Percentiles rank a stretch among this genome's conserved stretches.
Conservation (phyloP, 257 asterid genomes). For the Avicennia marina region DNA sequence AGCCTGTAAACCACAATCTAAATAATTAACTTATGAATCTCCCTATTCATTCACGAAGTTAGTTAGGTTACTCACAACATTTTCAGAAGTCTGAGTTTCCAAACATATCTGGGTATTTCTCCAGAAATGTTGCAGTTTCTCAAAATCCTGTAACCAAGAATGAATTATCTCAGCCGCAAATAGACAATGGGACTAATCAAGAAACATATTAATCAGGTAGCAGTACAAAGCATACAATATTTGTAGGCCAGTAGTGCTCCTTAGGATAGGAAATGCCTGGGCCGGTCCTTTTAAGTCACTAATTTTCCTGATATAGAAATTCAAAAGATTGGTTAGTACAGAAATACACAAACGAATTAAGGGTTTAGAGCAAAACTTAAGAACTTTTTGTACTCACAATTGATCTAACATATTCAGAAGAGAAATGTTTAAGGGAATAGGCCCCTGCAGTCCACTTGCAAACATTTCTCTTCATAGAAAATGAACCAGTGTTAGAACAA, state of each 20-base stretch:
- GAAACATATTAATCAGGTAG: background rate
- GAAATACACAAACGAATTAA: constrained; percentile 1
- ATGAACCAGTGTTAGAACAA: constrained; percentile 18
- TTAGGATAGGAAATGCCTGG: constrained; percentile 63
- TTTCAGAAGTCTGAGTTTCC: constrained; percentile 53
- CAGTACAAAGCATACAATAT: constrained; percentile 45
- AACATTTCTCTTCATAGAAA: constrained; percentile 67
- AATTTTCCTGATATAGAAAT: constrained; percentile 59
- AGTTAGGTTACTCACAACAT: constrained; percentile 54
- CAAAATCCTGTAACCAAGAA: constrained; percentile 53
- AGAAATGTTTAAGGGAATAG: constrained; percentile 71
- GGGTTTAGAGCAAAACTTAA: background rate
- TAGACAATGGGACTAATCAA: constrained; percentile 14
- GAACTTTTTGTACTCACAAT: constrained; percentile 55
- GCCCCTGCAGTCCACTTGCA: constrained; percentile 86
- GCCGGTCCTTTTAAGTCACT: constrained; percentile 64
- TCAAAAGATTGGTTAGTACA: constrained; percentile 5
- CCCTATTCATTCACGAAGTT: background rate
- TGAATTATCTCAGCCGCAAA: constrained; percentile 13
- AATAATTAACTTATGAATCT: background rate
- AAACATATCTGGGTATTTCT: constrained; percentile 64
- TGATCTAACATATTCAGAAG: constrained; percentile 46
- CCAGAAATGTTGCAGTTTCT: constrained; percentile 79
- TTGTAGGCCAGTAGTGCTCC: constrained; percentile 44
- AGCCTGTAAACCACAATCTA: constrained; percentile 2